Percentiles rank a stretch among this genome's conserved stretches.
Evolutionary conservation across 225 moss, liverwort and hornwort genomes (phyloP).

Genomic region (Polytrichum commune): DNA sequence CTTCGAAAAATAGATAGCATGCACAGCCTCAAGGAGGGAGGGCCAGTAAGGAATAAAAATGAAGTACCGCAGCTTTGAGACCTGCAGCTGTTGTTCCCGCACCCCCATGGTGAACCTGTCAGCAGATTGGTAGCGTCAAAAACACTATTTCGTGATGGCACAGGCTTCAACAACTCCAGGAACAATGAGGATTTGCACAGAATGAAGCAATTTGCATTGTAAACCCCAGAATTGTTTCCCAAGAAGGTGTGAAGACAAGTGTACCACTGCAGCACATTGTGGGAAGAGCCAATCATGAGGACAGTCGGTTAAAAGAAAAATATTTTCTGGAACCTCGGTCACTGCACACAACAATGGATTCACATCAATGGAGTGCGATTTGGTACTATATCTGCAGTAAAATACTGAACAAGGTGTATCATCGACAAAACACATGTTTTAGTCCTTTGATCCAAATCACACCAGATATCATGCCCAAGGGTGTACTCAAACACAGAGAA

Average conservation of each 20-base stretch:
- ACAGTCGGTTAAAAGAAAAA: conserved; percentile 78
- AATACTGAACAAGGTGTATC: too few species aligned
- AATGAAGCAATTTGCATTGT: too few species aligned
- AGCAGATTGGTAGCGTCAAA: not conserved
- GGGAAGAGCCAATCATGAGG: conserved; percentile 98
- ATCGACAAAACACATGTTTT: too few species aligned
- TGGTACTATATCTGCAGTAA: conserved; percentile 6
- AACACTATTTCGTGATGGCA: too few species aligned
- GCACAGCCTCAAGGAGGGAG: too few species aligned
- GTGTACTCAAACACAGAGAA: too few species aligned
- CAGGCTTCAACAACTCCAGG: too few species aligned
- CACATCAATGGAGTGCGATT: conserved; percentile 5
- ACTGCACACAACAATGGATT: conserved; percentile 38
- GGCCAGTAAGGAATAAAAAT: not conserved
- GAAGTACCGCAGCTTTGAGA: conserved; percentile 80
- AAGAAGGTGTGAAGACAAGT: not conserved
- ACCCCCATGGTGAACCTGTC: conserved; percentile 91
- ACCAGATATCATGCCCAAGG: too few species aligned
- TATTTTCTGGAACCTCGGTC: conserved; percentile 44
- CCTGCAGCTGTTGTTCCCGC: conserved; percentile 98
- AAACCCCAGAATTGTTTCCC: too few species aligned
- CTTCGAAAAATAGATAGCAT: too few species aligned
- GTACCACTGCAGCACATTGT: conserved; percentile 89
- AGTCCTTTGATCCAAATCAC: too few species aligned
- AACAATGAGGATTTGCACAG: too few species aligned